Conservation (phyloP, 495 filamentous ascomycete genomes). For the Echria macrotheca region DNA sequence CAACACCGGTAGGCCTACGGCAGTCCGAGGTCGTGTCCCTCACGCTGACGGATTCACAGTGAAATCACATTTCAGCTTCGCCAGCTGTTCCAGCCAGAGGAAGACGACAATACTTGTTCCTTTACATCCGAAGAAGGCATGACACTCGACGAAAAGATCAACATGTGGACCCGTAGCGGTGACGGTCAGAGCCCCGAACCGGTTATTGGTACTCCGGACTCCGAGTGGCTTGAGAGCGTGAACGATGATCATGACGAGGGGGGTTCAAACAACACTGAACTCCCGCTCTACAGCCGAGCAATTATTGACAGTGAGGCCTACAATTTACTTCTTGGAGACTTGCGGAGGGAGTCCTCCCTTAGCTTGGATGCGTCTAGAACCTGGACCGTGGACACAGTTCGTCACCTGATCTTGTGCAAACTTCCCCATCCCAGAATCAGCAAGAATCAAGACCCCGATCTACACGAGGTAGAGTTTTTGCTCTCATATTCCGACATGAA, state of each 20-base stretch:
- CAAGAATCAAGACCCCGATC: background rate
- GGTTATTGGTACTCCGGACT: background rate
- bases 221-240: background rate
- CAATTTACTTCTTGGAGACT: background rate
- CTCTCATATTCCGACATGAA: background rate
- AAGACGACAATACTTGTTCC: conserved; percentile 1
- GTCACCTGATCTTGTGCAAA: background rate
- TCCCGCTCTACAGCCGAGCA: conserved; percentile 1
- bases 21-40: no score
- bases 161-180: background rate
- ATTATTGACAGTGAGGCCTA: conserved; percentile 6
- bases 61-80: background rate
- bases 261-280: background rate
- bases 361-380: background rate
- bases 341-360: conserved; percentile 1
- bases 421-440: conserved; percentile 2
- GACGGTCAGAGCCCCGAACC: background rate
- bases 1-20: conserved; percentile 2
- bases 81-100: background rate
- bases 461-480: background rate
- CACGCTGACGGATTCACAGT: background rate
- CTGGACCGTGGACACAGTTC: background rate
- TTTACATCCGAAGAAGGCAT: background rate
- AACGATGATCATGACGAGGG: conserved; percentile 2
- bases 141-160: conserved; percentile 1